Base-by-base conservation (phyloP, 257 asterid genomes). In the Nicotiana sylvestris region DNA sequence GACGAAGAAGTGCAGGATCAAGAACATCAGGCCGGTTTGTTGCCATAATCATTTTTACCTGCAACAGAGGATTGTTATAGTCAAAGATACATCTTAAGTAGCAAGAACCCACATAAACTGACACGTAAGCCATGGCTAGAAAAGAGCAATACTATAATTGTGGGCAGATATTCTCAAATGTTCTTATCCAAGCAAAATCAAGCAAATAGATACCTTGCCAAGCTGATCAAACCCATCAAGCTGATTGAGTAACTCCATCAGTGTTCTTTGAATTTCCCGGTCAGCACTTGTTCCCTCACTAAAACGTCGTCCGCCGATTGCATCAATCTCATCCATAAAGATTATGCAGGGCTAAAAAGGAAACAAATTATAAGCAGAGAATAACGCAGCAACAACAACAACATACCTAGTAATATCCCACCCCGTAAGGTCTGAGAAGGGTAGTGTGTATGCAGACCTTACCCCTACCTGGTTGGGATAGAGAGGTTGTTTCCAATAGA, bases 231-330 rank as follows among this genome's bases (percentile, higher is more conserved):
- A 95, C 30, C 99, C 99, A 88, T 95, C 98, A 83, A 95, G 89
- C 87, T 91, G 97, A 89, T 95, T 95, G 78, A 95, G 94, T 87
- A 95, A 85, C 87, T 95, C 99, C 99, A 95, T 92, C 66, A 95
- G 94, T 29, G 98, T 95, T 88, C 99, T 91, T 77, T 95, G 99
- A 85, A 95, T 95, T 88, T 95, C 99, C 85, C 98, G 97, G 82
- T 95, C 98, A 65, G 98, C 99, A 88, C 98, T 95, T 32, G 99
- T 95, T 86, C 99, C 99, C 86, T 92, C 99, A 35, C 98, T 95
- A 86, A 95, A 95, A 78, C 97, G 97, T 16, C 97, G 93, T 12
- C 99, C 99, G 78, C 98, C 97, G 80, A 94, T 94, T 77, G 98
- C 99, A 90, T 95, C 99, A 76, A 95, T 95, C 92, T 95, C 98